A percentile compares a stretch with the other conserved stretches of the same genome.
phyloP scores from a whole-genome alignment of 163 green algal species.

The Trebouxia gelatinosa region DNA sequence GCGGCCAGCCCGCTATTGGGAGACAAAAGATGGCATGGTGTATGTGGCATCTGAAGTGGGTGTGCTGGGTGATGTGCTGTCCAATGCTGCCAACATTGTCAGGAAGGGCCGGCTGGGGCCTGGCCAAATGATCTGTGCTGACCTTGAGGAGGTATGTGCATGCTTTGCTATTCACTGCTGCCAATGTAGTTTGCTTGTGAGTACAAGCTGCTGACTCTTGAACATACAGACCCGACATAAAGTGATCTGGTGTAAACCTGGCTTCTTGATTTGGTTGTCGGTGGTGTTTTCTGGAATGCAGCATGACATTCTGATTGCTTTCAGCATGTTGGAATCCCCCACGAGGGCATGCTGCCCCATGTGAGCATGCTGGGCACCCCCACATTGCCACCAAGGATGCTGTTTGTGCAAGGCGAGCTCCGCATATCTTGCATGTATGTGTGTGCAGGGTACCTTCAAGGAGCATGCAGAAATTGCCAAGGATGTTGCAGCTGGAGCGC shows the following conservation, averaged over 20 bases:
- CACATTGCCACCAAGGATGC: no score
- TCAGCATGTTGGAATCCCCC: no score
- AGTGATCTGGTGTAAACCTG: no score
- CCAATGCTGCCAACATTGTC: slow-evolving; percentile 74
- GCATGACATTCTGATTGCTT: no score
- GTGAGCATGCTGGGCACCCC: no score
- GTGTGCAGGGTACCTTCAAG: slow-evolving; percentile 68
- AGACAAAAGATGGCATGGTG: slow-evolving; percentile 92
- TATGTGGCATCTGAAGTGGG: slow-evolving; percentile 95
- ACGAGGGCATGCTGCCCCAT: no score
- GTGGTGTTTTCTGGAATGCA: no score
- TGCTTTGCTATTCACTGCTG: neutral
- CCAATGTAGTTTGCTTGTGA: neutral
- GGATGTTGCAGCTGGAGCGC: slow-evolving; percentile 65
- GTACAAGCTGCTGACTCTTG: neutral
- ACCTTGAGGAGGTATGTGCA: slow-evolving; percentile 68
- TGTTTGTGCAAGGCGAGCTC: no score
- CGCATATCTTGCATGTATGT: no score
- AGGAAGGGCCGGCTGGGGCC: slow-evolving; percentile 95
- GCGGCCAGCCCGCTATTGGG: slow-evolving; percentile 95
- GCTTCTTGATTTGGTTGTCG: no score
- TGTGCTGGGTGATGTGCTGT: slow-evolving; percentile 57
- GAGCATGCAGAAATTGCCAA: slow-evolving; percentile 84
- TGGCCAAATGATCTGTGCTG: slow-evolving; percentile 91
- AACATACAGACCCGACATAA: no score